These are phyloP conservation scores for Pythium coloratum DNA, from an alignment of 352 stramenopile genomes.

Conservation along the genomic window DNA sequence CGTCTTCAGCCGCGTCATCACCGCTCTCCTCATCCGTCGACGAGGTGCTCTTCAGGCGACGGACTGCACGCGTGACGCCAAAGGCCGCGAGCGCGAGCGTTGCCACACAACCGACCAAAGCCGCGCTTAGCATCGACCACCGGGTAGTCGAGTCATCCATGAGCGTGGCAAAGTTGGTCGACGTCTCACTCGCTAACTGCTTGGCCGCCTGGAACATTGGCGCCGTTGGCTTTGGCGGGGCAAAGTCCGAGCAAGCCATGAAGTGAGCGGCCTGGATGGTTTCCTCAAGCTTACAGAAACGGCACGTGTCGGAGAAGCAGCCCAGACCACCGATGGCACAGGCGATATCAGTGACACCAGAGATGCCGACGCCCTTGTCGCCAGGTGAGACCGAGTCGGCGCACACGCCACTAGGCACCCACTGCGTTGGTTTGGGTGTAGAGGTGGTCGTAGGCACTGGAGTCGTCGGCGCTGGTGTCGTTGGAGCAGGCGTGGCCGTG, in stretches of 20 bases:
- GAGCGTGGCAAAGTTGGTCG: constrained; percentile 7
- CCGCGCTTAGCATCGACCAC: constrained; percentile 15
- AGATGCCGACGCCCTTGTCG: constrained; percentile 24
- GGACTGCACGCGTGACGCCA: constrained; percentile 18
- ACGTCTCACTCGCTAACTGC: not conserved
- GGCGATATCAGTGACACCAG: constrained; percentile 3
- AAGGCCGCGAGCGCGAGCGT: constrained; percentile 17
- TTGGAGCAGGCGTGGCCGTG: not conserved
- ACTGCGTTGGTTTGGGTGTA: not conserved
- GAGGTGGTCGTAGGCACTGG: not conserved
- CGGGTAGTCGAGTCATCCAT: constrained; percentile 14
- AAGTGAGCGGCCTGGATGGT: constrained; percentile 20
- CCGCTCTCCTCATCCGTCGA: constrained; percentile 1
- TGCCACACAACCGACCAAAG: constrained; percentile 19
- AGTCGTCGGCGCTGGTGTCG: not conserved
- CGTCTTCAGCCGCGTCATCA: not conserved
- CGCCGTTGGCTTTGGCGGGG: not conserved
- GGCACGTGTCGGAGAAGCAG: constrained; percentile 26
- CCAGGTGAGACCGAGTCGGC: constrained; percentile 13
- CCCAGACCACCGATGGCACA: constrained; percentile 21
- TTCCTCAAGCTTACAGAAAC: constrained; percentile 27
- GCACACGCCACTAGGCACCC: constrained; percentile 12
- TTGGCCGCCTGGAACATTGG: constrained; percentile 15
- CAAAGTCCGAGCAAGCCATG: constrained; percentile 16
- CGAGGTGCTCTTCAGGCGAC: not conserved